phyloP scores from a whole-genome alignment of 2,329 filamentous ascomycete species.

The Tolypocladium album region DNA sequence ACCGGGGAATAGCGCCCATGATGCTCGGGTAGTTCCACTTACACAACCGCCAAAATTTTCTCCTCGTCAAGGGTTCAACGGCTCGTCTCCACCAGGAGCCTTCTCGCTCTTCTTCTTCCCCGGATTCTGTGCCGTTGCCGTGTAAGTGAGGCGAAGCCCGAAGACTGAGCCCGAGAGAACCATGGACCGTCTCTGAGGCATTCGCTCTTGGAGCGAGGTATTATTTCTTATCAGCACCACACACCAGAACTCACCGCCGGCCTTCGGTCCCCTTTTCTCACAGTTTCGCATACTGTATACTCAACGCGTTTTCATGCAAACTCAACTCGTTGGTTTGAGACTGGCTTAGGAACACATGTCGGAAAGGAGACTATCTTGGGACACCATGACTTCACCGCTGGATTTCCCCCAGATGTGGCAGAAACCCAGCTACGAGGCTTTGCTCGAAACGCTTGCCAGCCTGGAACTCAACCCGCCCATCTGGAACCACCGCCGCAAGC shows the following conservation, averaged over 20 bases:
- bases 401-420: conserved; percentile 79
- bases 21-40: not conserved
- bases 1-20: not conserved
- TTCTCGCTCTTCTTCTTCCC: not conserved
- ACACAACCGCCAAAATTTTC: not conserved
- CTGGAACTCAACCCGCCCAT: conserved; percentile 57
- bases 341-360: not conserved
- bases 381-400: conserved; percentile 18
- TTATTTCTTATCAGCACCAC: not conserved
- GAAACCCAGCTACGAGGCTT: conserved; percentile 53
- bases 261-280: not conserved
- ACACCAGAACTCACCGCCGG: not conserved
- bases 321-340: not conserved
- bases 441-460: conserved; percentile 55
- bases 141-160: not conserved
- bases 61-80: not conserved
- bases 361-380: not conserved
- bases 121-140: not conserved
- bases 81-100: not conserved
- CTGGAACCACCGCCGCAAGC: conserved; percentile 44
- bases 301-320: too few relatives aligned
- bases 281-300: too few relatives aligned
- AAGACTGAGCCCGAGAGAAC: not conserved
- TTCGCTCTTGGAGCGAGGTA: not conserved
- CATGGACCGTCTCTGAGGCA: not conserved